Evolutionary conservation across 2,329 filamentous ascomycete species (phyloP).

Genomic region (Trichoderma sp.): DNA sequence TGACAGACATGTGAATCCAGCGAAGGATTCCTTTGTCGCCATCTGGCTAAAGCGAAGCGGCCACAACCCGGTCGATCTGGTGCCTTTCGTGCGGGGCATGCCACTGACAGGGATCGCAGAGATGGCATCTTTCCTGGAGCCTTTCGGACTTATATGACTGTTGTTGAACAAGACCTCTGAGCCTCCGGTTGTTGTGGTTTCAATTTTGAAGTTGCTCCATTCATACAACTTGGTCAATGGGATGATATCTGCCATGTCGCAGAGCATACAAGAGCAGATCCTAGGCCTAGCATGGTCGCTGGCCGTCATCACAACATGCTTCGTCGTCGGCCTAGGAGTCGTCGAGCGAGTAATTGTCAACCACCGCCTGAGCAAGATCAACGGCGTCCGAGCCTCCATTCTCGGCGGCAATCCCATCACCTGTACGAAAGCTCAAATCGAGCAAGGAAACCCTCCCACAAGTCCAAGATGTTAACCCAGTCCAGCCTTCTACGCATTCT

Average conservation of each 20-base stretch:
- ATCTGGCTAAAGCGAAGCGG: not conserved
- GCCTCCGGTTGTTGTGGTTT: too few species aligned
- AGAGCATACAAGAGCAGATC: not conserved
- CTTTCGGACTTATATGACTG: too few species aligned
- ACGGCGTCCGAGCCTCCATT: slow-evolving; percentile 20
- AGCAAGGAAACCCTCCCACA: too few species aligned
- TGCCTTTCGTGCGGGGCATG: not conserved
- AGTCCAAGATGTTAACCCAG: not conserved
- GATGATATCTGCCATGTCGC: not conserved
- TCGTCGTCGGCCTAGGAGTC: not conserved
- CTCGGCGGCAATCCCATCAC: slow-evolving; percentile 13
- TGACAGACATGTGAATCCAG: not conserved
- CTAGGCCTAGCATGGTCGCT: slow-evolving; percentile 2
- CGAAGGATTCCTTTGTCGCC: not conserved
- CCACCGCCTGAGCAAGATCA: slow-evolving; percentile 17
- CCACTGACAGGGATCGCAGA: not conserved
- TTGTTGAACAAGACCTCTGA: too few species aligned
- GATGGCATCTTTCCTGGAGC: too few species aligned
- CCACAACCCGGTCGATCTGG: not conserved
- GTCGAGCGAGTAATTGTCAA: slow-evolving; percentile 6
- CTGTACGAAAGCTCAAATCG: not conserved
- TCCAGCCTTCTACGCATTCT: slow-evolving; percentile 17
- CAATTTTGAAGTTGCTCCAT: not conserved
- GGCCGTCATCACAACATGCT: not conserved
- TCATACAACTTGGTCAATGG: too few species aligned